A percentile compares a stretch with the other conserved stretches of the same genome.
These are phyloP conservation scores for Candida quercuum DNA, from an alignment of 805 yeast species.

Conservation along the genomic window DNA sequence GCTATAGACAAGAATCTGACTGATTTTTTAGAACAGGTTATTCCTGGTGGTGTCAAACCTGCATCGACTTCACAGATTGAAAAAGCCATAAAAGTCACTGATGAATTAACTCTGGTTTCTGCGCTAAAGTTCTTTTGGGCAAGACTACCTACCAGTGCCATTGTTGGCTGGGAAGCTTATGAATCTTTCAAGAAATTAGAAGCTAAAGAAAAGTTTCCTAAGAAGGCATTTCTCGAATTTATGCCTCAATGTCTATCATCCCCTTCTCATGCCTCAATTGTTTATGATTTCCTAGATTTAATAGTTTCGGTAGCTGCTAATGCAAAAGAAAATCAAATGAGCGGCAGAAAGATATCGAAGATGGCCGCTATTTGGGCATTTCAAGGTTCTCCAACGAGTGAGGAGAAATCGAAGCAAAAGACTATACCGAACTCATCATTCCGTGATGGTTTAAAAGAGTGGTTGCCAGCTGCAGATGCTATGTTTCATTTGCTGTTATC, in stretches of 20 bases:
- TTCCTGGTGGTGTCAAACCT: constrained; percentile 49
- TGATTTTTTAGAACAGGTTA: constrained; percentile 48
- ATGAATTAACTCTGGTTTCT: constrained; percentile 67
- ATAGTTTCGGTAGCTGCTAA: constrained; percentile 73
- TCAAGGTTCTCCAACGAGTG: constrained; percentile 31
- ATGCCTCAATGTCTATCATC: constrained; percentile 83
- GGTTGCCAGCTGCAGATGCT: constrained; percentile 83
- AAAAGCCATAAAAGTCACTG: constrained; percentile 43
- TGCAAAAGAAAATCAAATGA: constrained; percentile 69
- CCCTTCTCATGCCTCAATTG: constrained; percentile 85
- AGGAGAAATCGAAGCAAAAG: constrained; percentile 19
- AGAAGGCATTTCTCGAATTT: constrained; percentile 67
- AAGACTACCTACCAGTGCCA: constrained; percentile 69
- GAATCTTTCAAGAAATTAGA: constrained; percentile 63
- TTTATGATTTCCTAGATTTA: constrained; percentile 80
- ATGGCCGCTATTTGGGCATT: constrained; percentile 92
- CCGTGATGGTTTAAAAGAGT: constrained; percentile 64
- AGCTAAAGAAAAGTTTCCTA: constrained; percentile 58
- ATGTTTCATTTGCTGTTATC: constrained; percentile 75
- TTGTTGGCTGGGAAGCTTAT: constrained; percentile 85
- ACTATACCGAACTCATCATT: constrained; percentile 33
- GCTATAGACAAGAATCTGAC: constrained; percentile 57
- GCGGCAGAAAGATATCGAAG: constrained; percentile 74
- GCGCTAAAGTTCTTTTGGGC: constrained; percentile 85
- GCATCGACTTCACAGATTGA: constrained; percentile 39